Evolutionary conservation across 2,329 filamentous ascomycete species (phyloP).

Genomic region (Sporothrix variecibatus): DNA sequence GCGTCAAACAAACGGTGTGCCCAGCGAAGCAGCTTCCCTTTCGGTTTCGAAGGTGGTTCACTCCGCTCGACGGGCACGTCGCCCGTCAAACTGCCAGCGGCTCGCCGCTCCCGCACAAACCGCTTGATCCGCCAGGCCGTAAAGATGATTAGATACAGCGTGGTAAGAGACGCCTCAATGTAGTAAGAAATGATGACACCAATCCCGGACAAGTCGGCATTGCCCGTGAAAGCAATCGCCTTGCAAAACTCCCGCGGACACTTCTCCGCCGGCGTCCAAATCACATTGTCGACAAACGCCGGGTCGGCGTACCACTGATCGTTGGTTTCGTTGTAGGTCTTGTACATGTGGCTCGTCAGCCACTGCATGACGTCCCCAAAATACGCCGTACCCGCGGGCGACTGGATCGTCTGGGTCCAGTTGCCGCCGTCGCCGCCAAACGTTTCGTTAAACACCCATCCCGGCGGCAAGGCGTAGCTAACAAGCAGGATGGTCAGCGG

Average conservation of each 20-base stretch:
- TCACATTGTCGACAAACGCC: slow-evolving; percentile 23
- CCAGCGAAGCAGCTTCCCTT: background rate
- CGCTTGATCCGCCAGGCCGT: slow-evolving; percentile 25
- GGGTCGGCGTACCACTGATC: slow-evolving; percentile 14
- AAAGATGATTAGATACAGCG: slow-evolving; percentile 29
- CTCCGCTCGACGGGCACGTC: background rate
- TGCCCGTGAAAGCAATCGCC: slow-evolving; percentile 31
- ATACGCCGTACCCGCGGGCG: slow-evolving; percentile 13
- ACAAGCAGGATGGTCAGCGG: slow-evolving; percentile 13
- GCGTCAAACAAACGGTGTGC: slow-evolving; percentile 34
- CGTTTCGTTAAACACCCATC: slow-evolving; percentile 1
- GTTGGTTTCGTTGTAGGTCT: slow-evolving; percentile 17
- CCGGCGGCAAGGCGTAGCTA: slow-evolving; percentile 1
- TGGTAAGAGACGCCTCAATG: slow-evolving; percentile 30
- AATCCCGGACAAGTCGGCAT: slow-evolving; percentile 33
- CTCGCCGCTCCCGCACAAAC: background rate
- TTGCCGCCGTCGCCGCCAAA: background rate
- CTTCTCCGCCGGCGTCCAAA: slow-evolving; percentile 22
- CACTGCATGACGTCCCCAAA: slow-evolving; percentile 24
- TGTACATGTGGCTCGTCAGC: slow-evolving; percentile 16
- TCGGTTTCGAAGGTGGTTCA: background rate
- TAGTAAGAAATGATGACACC: slow-evolving; percentile 31
- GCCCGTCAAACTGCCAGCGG: too few relatives aligned
- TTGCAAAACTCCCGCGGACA: slow-evolving; percentile 30
- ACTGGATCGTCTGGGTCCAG: background rate